Percentiles rank a stretch among this genome's conserved stretches.
phyloP scores from a whole-genome alignment of 805 yeast genomes.

The Candida insectorum region DNA sequence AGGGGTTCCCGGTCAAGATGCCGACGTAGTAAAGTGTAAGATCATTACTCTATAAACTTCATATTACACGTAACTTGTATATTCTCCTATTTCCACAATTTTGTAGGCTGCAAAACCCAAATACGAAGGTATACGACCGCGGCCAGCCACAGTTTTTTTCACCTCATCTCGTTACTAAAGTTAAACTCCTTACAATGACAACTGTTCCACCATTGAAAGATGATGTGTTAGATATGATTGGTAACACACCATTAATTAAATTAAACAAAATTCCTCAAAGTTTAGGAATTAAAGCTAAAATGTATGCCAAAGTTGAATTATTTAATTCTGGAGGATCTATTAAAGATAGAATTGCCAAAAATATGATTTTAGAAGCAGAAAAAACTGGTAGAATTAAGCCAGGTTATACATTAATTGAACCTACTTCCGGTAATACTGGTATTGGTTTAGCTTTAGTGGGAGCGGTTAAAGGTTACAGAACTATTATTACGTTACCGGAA shows the following conservation, averaged over 20 bases:
- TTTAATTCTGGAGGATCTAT: conserved; percentile 91
- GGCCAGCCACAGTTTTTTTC: conserved; percentile 1
- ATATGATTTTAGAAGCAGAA: conserved; percentile 87
- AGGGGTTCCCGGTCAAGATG: conserved; percentile 68
- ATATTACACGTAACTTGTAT: not conserved
- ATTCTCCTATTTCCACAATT: not conserved
- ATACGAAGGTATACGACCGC: not conserved
- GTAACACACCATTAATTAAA: conserved; percentile 78
- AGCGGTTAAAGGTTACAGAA: conserved; percentile 82
- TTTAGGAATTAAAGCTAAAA: conserved; percentile 66
- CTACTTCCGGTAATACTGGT: conserved; percentile 90
- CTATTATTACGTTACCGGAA: conserved; percentile 85
- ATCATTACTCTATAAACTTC: conserved; percentile 33
- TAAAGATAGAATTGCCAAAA: conserved; percentile 82
- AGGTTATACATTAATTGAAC: conserved; percentile 83
- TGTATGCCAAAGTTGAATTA: conserved; percentile 73
- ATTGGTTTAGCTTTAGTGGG: conserved; percentile 85
- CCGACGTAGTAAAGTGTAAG: conserved; percentile 65
- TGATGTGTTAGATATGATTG: conserved; percentile 70
- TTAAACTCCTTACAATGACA: conserved; percentile 8
- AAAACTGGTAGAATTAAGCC: conserved; percentile 73
- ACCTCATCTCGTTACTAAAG: conserved; percentile 4
- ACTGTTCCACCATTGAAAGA: conserved; percentile 39
- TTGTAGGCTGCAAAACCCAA: not conserved
- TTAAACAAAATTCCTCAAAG: conserved; percentile 75